phyloP scores from a whole-genome alignment of 1,284 basidiomycete species.

The Tetrapyrgos nigripes region DNA sequence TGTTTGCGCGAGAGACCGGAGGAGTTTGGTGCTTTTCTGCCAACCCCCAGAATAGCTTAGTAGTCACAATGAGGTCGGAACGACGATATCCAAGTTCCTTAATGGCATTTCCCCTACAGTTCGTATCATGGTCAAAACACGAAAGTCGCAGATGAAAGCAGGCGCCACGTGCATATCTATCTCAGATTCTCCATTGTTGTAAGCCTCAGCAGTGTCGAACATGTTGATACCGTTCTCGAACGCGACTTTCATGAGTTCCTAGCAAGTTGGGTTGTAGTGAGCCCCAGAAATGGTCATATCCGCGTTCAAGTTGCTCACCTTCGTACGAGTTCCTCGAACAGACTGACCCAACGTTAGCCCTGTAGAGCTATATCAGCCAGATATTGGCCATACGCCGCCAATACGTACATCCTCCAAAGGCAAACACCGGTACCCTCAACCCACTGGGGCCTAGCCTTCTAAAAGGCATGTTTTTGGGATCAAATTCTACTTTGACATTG shows the following conservation, averaged over 20 bases:
- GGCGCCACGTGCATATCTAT: conserved; percentile 65
- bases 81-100: conserved; percentile 76
- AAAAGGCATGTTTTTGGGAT: conserved; percentile 76
- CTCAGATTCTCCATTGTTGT: conserved; percentile 77
- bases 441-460: no score
- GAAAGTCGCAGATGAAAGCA: neutral
- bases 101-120: conserved; percentile 73
- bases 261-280: no score
- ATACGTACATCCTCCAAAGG: conserved; percentile 78
- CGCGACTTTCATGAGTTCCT: conserved; percentile 69
- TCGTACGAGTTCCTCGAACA: conserved; percentile 75
- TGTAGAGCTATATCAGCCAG: conserved; percentile 28
- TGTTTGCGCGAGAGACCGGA: conserved; percentile 76
- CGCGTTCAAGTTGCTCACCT: no score
- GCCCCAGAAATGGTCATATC: no score
- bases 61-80: conserved; percentile 76
- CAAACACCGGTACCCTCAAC: conserved; percentile 80
- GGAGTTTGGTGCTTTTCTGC: conserved; percentile 62
- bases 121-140: neutral
- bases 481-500: conserved; percentile 41
- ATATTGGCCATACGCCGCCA: neutral
- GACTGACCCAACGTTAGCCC: conserved; percentile 76
- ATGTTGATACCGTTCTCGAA: conserved; percentile 76
- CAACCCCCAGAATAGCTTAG: conserved; percentile 67
- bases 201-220: conserved; percentile 63